Conservation (phyloP, 495 filamentous ascomycete genomes). For the Podospora fimiseda region DNA sequence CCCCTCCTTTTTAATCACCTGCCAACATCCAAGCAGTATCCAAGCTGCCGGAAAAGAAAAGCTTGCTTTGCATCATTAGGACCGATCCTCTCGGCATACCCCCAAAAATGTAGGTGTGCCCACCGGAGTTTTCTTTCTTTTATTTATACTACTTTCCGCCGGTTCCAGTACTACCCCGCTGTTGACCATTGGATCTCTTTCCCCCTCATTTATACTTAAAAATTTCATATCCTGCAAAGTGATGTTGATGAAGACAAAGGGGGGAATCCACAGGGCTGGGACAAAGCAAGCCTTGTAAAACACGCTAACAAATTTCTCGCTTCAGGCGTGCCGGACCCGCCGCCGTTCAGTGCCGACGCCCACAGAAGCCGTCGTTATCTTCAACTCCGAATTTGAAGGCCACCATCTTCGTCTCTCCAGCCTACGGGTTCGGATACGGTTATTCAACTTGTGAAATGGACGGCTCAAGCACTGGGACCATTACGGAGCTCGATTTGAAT, state of each 20-base stretch:
- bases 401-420: background rate
- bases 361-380: background rate
- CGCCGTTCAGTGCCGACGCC: background rate
- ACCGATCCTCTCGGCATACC: background rate
- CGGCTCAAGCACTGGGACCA: slow-evolving; percentile 26
- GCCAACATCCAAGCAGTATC: slow-evolving; percentile 1
- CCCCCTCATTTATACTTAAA: background rate
- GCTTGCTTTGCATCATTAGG: background rate
- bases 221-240: slow-evolving; percentile 1
- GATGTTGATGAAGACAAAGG: slow-evolving; percentile 1
- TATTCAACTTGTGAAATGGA: slow-evolving; percentile 22
- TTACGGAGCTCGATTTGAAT: slow-evolving; percentile 43
- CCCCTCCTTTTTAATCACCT: background rate
- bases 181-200: slow-evolving; percentile 8
- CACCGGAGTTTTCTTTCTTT: background rate
- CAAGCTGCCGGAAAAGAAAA: slow-evolving; percentile 5
- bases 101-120: background rate
- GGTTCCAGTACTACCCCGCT: slow-evolving; percentile 7
- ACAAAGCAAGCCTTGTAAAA: slow-evolving; percentile 3
- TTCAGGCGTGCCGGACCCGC: background rate
- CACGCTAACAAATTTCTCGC: slow-evolving; percentile 1
- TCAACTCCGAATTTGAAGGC: background rate
- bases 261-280: slow-evolving; percentile 4
- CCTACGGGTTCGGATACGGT: background rate
- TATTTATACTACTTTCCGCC: background rate